Evolutionary conservation across 2,329 filamentous ascomycete species (phyloP).

Genomic region (Parascedosporium putredinis): DNA sequence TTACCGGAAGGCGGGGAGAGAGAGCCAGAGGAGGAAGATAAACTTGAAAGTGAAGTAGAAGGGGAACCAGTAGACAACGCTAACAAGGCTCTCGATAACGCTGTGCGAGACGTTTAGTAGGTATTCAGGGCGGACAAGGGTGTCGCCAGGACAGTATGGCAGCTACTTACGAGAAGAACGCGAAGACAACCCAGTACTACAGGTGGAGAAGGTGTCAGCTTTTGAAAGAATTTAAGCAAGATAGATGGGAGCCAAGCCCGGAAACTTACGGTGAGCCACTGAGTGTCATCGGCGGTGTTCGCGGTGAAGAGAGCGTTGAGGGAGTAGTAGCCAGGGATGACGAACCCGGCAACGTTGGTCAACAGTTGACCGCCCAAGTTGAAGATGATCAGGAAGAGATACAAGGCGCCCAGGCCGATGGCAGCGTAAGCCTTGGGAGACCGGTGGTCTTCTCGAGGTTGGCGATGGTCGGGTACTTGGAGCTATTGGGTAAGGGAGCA

Average conservation of each 20-base stretch:
- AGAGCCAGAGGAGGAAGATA: constrained; percentile 91
- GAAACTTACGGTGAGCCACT: constrained; percentile 60
- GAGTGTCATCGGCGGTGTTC: constrained; percentile 67
- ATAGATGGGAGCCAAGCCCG: too few relatives aligned
- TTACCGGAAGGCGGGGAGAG: constrained; percentile 87
- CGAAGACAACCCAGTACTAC: constrained; percentile 87
- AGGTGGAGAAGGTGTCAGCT: background rate
- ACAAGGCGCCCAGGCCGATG: constrained; percentile 65
- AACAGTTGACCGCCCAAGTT: constrained; percentile 83
- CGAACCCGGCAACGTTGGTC: constrained; percentile 76
- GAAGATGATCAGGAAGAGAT: constrained; percentile 88
- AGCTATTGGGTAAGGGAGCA: constrained; percentile 40
- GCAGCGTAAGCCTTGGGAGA: constrained; percentile 74
- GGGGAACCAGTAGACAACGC: constrained; percentile 87
- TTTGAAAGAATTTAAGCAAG: background rate
- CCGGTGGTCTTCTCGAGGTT: constrained; percentile 78
- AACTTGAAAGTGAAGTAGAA: constrained; percentile 99
- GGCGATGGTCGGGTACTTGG: constrained; percentile 73
- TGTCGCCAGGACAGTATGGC: constrained; percentile 9
- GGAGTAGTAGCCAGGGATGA: constrained; percentile 78
- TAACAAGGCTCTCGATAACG: constrained; percentile 72
- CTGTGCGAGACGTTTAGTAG: too few relatives aligned
- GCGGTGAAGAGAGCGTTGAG: constrained; percentile 64
- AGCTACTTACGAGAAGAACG: constrained; percentile 57
- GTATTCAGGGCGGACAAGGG: too few relatives aligned